Percentiles rank a stretch among this genome's conserved stretches.
phyloP scores from a whole-genome alignment of 2,329 filamentous ascomycete genomes.

The Hypoxylon sp. region DNA sequence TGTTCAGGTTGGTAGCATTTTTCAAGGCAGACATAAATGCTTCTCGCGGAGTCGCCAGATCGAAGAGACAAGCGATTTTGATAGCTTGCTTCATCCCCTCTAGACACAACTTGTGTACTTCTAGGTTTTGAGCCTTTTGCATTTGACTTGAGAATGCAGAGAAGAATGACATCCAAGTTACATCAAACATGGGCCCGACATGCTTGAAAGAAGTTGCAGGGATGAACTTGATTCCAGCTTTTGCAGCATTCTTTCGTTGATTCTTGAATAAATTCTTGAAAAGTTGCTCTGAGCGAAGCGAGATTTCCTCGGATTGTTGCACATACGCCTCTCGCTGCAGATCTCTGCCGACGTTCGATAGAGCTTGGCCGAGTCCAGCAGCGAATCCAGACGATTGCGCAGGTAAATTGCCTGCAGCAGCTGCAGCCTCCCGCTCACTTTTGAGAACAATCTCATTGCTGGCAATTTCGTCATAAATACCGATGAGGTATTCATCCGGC shows the following conservation, averaged over 20 bases:
- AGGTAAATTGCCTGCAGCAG: constrained; percentile 76
- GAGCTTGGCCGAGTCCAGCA: constrained; percentile 86
- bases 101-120: constrained; percentile 91
- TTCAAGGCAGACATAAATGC: constrained; percentile 95
- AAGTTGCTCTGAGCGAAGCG: constrained; percentile 79
- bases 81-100: constrained; percentile 96
- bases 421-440: constrained; percentile 91
- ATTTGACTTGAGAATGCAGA: constrained; percentile 94
- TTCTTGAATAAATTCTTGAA: constrained; percentile 95
- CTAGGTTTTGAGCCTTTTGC: constrained; percentile 92
- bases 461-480: constrained; percentile 93
- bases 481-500: constrained; percentile 89
- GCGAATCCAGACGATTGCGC: constrained; percentile 78
- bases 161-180: constrained; percentile 99
- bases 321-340: constrained; percentile 92
- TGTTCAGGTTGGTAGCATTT: constrained; percentile 96
- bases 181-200: constrained; percentile 98
- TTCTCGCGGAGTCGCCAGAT: constrained; percentile 91
- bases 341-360: constrained; percentile 93
- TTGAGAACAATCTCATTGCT: constrained; percentile 94
- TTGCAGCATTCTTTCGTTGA: constrained; percentile 84
- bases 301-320: constrained; percentile 95
- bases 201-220: constrained; percentile 94
- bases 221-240: constrained; percentile 82
- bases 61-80: constrained; percentile 92